Conservation (phyloP, 495 filamentous ascomycete genomes). For the Aspergillus sclerotioniger region DNA sequence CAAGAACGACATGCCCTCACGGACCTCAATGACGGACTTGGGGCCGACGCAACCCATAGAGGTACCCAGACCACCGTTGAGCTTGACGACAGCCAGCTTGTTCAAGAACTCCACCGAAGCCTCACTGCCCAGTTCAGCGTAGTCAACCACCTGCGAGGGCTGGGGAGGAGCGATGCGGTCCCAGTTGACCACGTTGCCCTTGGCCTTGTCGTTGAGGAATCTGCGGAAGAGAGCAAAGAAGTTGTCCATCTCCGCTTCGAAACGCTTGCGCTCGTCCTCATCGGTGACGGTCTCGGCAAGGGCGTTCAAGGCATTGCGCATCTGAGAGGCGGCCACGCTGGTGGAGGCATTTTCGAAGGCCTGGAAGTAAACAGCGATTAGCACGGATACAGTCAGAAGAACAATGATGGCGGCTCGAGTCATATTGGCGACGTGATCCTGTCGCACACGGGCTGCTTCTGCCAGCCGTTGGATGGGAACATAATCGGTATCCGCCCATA, state of each 20-base stretch:
- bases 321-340: conserved; percentile 94
- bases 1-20: conserved; percentile 99
- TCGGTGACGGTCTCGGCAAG: conserved; percentile 89
- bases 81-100: conserved; percentile 98
- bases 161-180: conserved; percentile 92
- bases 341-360: conserved; percentile 99
- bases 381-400: not conserved
- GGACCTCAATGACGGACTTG: conserved; percentile 99
- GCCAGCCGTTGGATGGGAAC: not conserved
- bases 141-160: conserved; percentile 88
- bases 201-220: conserved; percentile 98
- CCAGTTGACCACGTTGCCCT: conserved; percentile 94
- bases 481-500: not conserved
- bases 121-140: conserved; percentile 77
- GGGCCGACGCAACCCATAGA: conserved; percentile 99
- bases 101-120: conserved; percentile 90
- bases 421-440: not conserved
- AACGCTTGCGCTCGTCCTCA: conserved; percentile 77
- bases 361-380: conserved; percentile 42
- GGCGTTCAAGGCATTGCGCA: conserved; percentile 95
- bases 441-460: not conserved
- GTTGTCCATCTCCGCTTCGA: conserved; percentile 99
- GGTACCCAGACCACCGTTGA: conserved; percentile 98
- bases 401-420: not conserved
- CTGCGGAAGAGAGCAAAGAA: conserved; percentile 98